Percentiles rank a stretch among this genome's conserved stretches.
These are phyloP conservation scores for Fusarium sp. DNA, from an alignment of 2,329 filamentous ascomycete species.

Conservation along the genomic window DNA sequence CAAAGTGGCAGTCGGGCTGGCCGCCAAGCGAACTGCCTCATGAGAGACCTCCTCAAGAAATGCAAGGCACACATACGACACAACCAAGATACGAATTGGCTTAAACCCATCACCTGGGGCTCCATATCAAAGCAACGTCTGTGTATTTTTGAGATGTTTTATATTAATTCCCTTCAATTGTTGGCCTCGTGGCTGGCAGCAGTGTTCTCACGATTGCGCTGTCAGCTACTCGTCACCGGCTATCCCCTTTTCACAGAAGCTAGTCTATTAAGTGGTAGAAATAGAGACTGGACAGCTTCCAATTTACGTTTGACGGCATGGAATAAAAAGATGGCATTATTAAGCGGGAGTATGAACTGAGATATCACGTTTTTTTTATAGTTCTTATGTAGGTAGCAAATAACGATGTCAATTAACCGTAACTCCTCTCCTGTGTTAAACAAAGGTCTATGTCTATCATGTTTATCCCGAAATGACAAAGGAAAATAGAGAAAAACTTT, in stretches of 20 bases:
- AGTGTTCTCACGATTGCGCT: not conserved
- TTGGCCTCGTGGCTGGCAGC: not conserved
- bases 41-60: not conserved
- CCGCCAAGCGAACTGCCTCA: not conserved
- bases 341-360: not conserved
- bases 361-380: not conserved
- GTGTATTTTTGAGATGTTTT: not conserved
- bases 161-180: not conserved
- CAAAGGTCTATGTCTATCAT: constrained; percentile 11
- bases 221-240: not conserved
- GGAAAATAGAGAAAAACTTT: not conserved
- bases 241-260: not conserved
- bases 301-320: not conserved
- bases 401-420: not conserved
- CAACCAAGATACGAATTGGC: not conserved
- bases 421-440: not conserved
- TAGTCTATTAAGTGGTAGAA: not conserved
- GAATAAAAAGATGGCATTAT: not conserved
- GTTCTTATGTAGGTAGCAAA: not conserved
- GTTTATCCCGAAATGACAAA: not conserved
- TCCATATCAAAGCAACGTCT: not conserved
- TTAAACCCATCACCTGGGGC: not conserved
- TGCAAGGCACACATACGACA: not conserved
- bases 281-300: not conserved
- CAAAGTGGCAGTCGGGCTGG: not conserved